Base-by-base conservation (phyloP, 768 basidiomycete genomes). In the Epithele typhae region DNA sequence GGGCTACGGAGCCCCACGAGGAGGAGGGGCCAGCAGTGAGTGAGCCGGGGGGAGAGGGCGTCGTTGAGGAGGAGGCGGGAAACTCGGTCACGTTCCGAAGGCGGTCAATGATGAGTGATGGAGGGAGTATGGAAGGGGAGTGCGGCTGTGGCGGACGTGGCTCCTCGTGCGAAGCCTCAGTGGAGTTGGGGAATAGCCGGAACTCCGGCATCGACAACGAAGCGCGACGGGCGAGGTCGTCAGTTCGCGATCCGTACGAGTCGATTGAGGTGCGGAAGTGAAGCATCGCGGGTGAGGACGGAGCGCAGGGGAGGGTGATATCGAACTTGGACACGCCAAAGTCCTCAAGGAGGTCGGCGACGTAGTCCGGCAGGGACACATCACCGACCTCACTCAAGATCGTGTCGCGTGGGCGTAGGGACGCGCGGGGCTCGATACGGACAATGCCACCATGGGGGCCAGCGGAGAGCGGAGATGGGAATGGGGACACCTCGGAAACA, bases 321-420 rank as follows among this genome's bases (percentile, higher is more conserved):
- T 52, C 48, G 6, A 55, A 30, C 5, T 40, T 38, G 24, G 43
- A 43, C 1, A 48, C 37, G 22, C 42, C 45, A 18, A 77, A 65
- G 12, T 61, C 68, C 22, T 70, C 66, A 43, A 76, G 61, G 35
- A 77, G 69, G 51, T 71, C 64, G 43, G 67, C 57, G 5, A 72
- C 73, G 46, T 77, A 76, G 41, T 68, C 68, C 8, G 75, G 74
- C 40, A 76, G 64, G 41, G 64, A 14, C 22, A 57, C 48, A 32
- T 53, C 47, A 1, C 59, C 61, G 18, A 73, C 52, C 46, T 63
- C 60, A 25, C 65, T 62, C 32, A 72, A 59, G 37, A 74, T 67
- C 45, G 73, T 68, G 23, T 63, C 63, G 43, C 58, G 64, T 2
- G 71, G 50, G 34, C 68, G 72, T 9, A 60, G 56, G 11, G 57